Evolutionary conservation across 768 basidiomycete species (phyloP), one percentile per base, ranked within the genome.

Genomic region (Lentinula detonsa): DNA sequence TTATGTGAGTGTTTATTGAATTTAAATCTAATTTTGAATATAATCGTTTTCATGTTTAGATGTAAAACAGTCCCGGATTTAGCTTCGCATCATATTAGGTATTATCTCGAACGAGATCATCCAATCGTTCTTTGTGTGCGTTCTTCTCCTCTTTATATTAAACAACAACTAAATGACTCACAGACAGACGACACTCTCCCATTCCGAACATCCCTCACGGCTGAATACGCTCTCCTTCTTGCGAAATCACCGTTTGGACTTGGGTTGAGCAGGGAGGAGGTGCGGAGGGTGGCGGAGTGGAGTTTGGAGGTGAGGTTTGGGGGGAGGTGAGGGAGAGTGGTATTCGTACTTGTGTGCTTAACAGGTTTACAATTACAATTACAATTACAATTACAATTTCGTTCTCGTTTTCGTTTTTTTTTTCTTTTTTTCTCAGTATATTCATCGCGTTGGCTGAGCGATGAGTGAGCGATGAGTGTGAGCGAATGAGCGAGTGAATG

Each of bases 141-240:
- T 76, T 6, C 28, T 37, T 39, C 18, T 40, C 13, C 9, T 21
- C 13, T 23, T 2, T 23, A 23, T 28, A 37, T 34, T 18, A 46
- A n/a, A 33, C 48, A 49, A 49, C 39, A 39, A 11, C 39, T 21
- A 18, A 6, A 28, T 39, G 45, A n/a, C 16, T n/a, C 43, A 43
- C 49, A 93, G 91, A 93, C 91, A 35, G 92, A 93, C 68, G 92
- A 94, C 69, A 84, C 79, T 4, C 83, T 94, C 16, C 85, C 86
- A 0, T 93, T 93, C 73, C 82, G 83, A 28, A 93, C 85, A 8
- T 85, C 87, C 3, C 76, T 93, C 2, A 67, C 86, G 0, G 90
- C 78, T 3, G 92, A 94, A 70, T 94, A 94, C 64, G 90, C 91
- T 0, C 74, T 93, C 5, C 81, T 94, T 39, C 75, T 93, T 57